phyloP scores from a whole-genome alignment of 2,329 filamentous ascomycete species.

The Phialophora verrucosa region DNA sequence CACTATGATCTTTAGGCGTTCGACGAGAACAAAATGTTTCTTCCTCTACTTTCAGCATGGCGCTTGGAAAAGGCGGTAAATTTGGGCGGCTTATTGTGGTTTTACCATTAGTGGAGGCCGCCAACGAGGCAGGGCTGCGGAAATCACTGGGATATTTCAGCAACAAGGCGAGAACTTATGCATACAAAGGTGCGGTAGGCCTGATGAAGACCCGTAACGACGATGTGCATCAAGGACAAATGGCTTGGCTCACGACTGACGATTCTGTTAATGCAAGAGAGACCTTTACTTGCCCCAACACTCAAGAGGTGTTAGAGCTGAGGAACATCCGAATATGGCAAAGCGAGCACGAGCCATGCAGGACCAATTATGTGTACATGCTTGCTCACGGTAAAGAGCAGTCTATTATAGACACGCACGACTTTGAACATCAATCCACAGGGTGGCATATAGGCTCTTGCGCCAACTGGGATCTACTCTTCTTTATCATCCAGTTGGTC shows the following conservation, averaged over 20 bases:
- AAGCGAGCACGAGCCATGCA: slow-evolving; percentile 6
- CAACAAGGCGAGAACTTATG: not conserved
- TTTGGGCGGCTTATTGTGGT: not conserved
- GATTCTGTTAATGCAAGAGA: not conserved
- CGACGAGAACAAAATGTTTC: slow-evolving; percentile 1
- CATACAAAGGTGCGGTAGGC: not conserved
- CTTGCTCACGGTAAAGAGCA: not conserved
- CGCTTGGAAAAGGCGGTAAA: slow-evolving; percentile 15
- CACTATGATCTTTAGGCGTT: slow-evolving; percentile 17
- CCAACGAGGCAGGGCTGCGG: not conserved
- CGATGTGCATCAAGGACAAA: not conserved
- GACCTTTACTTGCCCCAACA: not conserved
- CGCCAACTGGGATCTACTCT: not conserved
- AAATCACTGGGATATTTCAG: not conserved
- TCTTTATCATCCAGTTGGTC: not conserved
- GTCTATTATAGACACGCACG: not conserved
- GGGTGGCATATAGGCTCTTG: not conserved
- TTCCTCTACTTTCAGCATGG: slow-evolving; percentile 25
- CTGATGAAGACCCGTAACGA: not conserved
- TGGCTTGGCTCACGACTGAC: not conserved
- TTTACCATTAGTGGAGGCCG: not conserved
- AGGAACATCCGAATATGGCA: slow-evolving; percentile 1
- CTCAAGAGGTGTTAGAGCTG: not conserved
- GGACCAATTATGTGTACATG: slow-evolving; percentile 11
- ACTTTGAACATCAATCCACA: not conserved